Evolutionary conservation across 2,329 filamentous ascomycete genomes (phyloP).

Genomic region (Colletotrichum liaoningense): DNA sequence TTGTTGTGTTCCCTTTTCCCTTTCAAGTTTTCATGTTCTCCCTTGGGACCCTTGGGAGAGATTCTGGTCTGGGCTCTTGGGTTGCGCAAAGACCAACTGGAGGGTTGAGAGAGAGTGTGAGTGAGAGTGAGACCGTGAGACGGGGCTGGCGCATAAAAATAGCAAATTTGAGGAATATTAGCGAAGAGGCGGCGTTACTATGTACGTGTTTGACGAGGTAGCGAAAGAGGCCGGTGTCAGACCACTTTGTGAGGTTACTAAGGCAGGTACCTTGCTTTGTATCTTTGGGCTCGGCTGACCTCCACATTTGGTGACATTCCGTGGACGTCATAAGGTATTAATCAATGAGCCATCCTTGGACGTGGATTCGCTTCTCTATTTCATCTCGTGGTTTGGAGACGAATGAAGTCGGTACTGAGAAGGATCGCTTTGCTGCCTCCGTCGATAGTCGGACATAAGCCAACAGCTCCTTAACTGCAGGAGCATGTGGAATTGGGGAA

Average conservation of each 20-base stretch:
- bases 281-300: background rate
- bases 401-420: background rate
- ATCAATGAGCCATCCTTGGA: background rate
- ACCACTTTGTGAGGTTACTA: background rate
- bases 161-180: slow-evolving; percentile 14
- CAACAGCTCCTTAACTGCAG: background rate
- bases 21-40: background rate
- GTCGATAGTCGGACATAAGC: background rate
- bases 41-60: background rate
- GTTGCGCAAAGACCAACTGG: background rate
- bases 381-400: background rate
- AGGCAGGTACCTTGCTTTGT: background rate
- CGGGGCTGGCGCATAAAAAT: slow-evolving; percentile 19
- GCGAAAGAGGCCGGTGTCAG: slow-evolving; percentile 24
- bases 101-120: background rate
- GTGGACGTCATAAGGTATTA: slow-evolving; percentile 16
- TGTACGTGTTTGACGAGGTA: slow-evolving; percentile 16
- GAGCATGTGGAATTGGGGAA: background rate
- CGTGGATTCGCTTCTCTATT: background rate
- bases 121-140: background rate
- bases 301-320: slow-evolving; percentile 11
- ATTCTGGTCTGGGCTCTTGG: background rate
- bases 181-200: slow-evolving; percentile 11
- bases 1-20: background rate
- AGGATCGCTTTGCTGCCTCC: background rate